These are phyloP conservation scores for Castanea crenata DNA, from an alignment of 306 rosid genomes.

Conservation along the genomic window DNA sequence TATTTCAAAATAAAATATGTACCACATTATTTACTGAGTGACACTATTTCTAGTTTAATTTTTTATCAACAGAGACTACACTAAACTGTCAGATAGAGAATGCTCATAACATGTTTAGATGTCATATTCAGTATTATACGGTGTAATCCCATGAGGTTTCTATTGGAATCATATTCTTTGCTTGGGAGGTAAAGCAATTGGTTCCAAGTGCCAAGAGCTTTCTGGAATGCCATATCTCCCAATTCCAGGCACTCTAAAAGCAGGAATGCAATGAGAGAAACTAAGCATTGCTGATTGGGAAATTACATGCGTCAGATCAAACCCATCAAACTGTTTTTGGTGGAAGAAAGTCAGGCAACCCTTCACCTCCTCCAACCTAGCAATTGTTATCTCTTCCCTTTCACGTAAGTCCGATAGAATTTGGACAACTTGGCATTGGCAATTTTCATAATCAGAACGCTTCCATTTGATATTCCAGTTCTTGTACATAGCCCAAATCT, in stretches of 20 bases:
- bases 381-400: neutral
- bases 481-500: constrained; percentile 26
- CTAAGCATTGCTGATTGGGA: neutral
- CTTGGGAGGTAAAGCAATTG: constrained; percentile 22
- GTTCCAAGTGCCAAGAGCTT: constrained; percentile 26
- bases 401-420: constrained; percentile 5
- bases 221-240: constrained; percentile 18
- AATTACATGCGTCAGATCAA: neutral
- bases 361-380: constrained; percentile 5
- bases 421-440: constrained; percentile 1
- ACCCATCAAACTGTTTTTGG: constrained; percentile 8
- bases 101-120: neutral
- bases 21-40: neutral
- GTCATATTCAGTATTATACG: neutral
- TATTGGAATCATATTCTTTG: neutral
- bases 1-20: neutral
- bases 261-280: constrained; percentile 24
- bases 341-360: constrained; percentile 19
- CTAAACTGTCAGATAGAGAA: neutral
- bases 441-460: neutral
- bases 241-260: constrained; percentile 27
- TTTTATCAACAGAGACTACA: neutral
- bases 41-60: neutral
- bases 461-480: constrained; percentile 15
- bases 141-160: neutral